Evolutionary conservation across 306 rosid genomes (phyloP), one percentile per base, ranked within the genome.

Genomic region (Ceratonia siliqua): DNA sequence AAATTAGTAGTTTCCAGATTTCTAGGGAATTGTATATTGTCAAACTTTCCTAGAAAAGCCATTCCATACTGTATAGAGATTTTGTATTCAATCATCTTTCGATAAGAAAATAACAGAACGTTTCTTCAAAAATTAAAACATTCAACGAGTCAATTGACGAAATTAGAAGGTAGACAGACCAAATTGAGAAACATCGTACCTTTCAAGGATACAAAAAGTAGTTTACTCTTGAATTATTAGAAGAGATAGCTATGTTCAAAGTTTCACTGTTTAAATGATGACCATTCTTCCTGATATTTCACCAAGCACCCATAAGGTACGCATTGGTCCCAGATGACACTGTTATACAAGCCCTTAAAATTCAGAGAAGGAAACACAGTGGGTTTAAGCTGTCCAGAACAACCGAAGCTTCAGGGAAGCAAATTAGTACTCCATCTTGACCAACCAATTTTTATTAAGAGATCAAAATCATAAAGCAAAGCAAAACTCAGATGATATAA

Each of bases 401-500:
- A 56, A 61, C 22, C 61, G 25, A 61, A 20, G 57, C 53, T 39
- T 71, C 48, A 33, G 22, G 48, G 63, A 58, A n/a, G n/a, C n/a
- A n/a, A n/a, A 41, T 30, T 32, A 57, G 39, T 33, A 10, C 13
- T 53, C 55, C 14, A 15, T 8, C 24, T 36, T 45, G 68, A 48
- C 76, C 56, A 65, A 43, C 53, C 24, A 70, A 58, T 27, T 55
- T 28, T 30, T 50, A 43, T 43, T 39, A 5, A 22, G 43, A 62
- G 57, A 75, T 46, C 71, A 70, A 42, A 50, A 55, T 48, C 49
- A 77, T 6, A 18, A 68, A 64, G 36, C 52, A 72, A 68, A 42
- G 71, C 43, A 78, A 43, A 76, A 43, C 62, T 70, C 75, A 57
- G 14, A 75, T 15, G 79, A 70, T 20, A 41, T 52, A 62, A 42